A percentile compares a stretch with the other conserved stretches of the same genome.
Conservation (phyloP, 176 grass and related monocot genomes). For the Juncus inflexus region DNA sequence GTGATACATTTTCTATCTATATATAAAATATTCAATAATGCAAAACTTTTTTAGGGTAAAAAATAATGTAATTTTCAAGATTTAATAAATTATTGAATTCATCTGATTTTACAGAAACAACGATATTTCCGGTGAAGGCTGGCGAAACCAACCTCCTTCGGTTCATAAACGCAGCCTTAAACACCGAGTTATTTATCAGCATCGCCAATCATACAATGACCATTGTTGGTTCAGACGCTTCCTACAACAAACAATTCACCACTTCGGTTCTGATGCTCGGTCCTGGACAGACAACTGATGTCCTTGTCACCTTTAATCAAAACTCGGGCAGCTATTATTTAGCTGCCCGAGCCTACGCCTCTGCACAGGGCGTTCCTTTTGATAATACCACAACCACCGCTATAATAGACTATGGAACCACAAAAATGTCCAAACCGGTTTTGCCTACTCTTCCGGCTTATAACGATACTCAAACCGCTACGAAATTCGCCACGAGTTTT, state of each 20-base stretch:
- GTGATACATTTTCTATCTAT: no score
- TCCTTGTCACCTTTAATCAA: slow-evolving; percentile 72
- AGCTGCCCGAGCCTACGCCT: slow-evolving; percentile 65
- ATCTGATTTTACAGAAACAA: slow-evolving; percentile 34
- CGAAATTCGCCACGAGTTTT: slow-evolving; percentile 51
- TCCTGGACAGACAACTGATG: slow-evolving; percentile 91
- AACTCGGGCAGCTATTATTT: slow-evolving; percentile 55
- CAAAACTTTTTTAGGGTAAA: no score
- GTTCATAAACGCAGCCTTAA: slow-evolving; percentile 84
- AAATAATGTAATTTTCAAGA: no score
- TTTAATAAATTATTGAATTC: no score
- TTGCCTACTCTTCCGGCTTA: slow-evolving; percentile 71
- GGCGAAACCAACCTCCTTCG: slow-evolving; percentile 88
- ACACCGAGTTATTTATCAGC: slow-evolving; percentile 75
- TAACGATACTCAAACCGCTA: slow-evolving; percentile 66
- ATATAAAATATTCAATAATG: no score
- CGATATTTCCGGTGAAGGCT: slow-evolving; percentile 51
- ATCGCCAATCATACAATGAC: slow-evolving; percentile 85
- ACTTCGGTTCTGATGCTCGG: slow-evolving; percentile 57
- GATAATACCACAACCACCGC: slow-evolving; percentile 91
- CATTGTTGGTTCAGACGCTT: slow-evolving; percentile 69
- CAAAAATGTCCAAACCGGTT: background rate
- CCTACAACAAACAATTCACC: slow-evolving; percentile 77
- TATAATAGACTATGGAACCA: slow-evolving; percentile 60
- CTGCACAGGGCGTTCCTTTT: slow-evolving; percentile 78